These are phyloP conservation scores for Talaromyces funiculosus DNA, from an alignment of 2,329 filamentous ascomycete species.

Conservation along the genomic window DNA sequence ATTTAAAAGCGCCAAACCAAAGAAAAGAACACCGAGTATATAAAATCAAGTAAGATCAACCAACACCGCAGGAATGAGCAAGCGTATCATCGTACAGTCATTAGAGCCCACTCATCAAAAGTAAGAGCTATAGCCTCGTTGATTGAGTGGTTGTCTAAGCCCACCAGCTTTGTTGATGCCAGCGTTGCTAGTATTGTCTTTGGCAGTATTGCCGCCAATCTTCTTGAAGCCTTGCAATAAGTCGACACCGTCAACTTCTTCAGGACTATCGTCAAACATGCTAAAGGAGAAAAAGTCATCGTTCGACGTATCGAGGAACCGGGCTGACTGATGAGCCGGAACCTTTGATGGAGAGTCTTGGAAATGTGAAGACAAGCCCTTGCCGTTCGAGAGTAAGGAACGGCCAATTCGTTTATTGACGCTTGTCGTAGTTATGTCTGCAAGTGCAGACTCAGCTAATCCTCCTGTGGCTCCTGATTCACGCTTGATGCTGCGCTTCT, in stretches of 20 bases:
- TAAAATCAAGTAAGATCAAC: background rate
- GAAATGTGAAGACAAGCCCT: constrained; percentile 24
- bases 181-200: constrained; percentile 26
- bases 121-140: constrained; percentile 29
- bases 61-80: constrained; percentile 6
- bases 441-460: constrained; percentile 37
- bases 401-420: constrained; percentile 32
- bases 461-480: constrained; percentile 32
- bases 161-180: constrained; percentile 24
- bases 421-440: constrained; percentile 36
- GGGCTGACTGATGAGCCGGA: constrained; percentile 22
- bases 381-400: constrained; percentile 31
- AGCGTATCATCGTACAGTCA: constrained; percentile 3
- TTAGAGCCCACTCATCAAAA: constrained; percentile 21
- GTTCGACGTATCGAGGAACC: constrained; percentile 32
- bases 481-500: constrained; percentile 50
- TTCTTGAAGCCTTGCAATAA: constrained; percentile 45
- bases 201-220: constrained; percentile 33
- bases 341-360: constrained; percentile 38
- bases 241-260: constrained; percentile 42
- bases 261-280: constrained; percentile 40
- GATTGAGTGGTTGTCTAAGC: constrained; percentile 27
- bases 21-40: background rate
- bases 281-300: constrained; percentile 46
- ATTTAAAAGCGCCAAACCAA: background rate